Base-by-base conservation (phyloP, 139 green algal genomes). In the Haematococcus sp. region DNA sequence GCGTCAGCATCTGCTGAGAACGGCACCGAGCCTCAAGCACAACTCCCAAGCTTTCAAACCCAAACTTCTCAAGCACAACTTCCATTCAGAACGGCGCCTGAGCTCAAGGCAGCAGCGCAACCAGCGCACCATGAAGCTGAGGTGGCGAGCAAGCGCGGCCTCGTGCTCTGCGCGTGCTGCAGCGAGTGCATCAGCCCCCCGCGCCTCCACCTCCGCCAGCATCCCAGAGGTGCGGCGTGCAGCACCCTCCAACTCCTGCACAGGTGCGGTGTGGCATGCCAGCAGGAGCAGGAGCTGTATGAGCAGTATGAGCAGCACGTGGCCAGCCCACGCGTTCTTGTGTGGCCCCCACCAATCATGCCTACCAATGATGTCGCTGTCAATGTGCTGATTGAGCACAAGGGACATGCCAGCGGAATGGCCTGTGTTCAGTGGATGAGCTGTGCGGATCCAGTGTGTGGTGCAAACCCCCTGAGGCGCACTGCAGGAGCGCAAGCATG, bases 111-210 rank as follows among this genome's bases (percentile, higher is more conserved):
- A 60, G 52, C 52, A 27, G 4, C 52, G 52, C 52, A 60, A 31
- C 13, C 60, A 68, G 60, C 28, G 40, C 34, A 75, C 85, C 56
- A 90, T 84, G 59, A 90, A 87, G 25, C 71, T 78, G 70, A 90
- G 71, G 65, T 90, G 85, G 13, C 85, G 72, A 5, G 74, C 68
- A 20, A 88, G 56, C 4, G 76, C 76, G 30, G 51, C 79, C 77
- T 86, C 77, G 54, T 80, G 70, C 67, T 88, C 82, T 15, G 25
- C 34, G 3, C 77, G 80, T 54, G 80, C 74, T 17, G 68, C 71
- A 27, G 68, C 71, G 55, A 83, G 75, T 55, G 65, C 23, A 16
- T 81, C 70, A 0, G 34, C 44, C 20, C 49, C 28, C 5, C 74
- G 74, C 13, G 70, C 66, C 43, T 83, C 77, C n/a, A 68, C 76